Evolutionary conservation across 345 rosid species (phyloP).

Genomic region (Adansonia digitata): DNA sequence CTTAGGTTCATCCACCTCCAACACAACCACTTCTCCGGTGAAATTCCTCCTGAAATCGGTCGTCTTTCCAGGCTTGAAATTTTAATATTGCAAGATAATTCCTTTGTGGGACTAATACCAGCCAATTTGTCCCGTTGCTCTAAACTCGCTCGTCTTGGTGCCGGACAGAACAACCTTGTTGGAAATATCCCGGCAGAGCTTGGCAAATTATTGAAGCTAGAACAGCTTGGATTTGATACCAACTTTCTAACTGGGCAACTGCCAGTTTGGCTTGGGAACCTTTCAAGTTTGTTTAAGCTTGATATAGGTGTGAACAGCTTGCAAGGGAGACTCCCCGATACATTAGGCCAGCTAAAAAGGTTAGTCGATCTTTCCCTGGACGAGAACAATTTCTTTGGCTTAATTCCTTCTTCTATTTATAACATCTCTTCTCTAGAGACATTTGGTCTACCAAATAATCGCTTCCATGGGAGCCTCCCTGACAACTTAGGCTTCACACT

Average conservation of each 20-base stretch:
- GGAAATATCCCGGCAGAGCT: constrained; percentile 7
- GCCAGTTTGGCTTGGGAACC: not conserved
- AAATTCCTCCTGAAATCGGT: constrained; percentile 13
- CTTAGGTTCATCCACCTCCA: not conserved
- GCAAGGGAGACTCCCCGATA: constrained; percentile 5
- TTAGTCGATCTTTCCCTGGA: accelerated
- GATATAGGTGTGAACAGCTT: not conserved
- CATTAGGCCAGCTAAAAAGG: not conserved
- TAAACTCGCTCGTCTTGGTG: accelerated
- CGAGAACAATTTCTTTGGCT: not conserved
- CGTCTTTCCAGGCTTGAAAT: not conserved
- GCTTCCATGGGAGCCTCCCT: constrained; percentile 13
- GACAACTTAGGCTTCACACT: constrained; percentile 8
- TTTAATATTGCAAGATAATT: not conserved
- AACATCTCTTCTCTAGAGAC: not conserved
- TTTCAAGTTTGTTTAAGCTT: not conserved
- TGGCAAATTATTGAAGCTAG: not conserved
- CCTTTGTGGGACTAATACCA: constrained; percentile 1
- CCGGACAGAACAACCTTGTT: not conserved
- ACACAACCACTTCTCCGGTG: not conserved
- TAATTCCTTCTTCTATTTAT: constrained; percentile 10
- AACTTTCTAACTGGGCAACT: not conserved
- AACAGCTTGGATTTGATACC: not conserved
- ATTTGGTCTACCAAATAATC: accelerated
- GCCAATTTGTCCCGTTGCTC: constrained; percentile 14